These are phyloP conservation scores for Cercospora sp. DNA, from an alignment of 2,329 filamentous ascomycete species.

Conservation along the genomic window DNA sequence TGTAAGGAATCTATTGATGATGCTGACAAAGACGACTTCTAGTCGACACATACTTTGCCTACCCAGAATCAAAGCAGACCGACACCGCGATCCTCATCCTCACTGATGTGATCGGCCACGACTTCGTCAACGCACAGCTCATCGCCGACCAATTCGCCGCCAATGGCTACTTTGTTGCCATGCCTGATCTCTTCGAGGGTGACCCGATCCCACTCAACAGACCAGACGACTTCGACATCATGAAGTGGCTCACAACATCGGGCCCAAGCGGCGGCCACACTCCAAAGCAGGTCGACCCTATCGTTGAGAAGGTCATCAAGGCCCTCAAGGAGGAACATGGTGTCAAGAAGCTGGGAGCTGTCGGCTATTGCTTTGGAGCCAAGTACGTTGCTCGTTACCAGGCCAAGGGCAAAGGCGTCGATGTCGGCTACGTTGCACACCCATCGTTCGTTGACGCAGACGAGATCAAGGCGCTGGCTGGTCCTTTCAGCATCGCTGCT, in stretches of 20 bases:
- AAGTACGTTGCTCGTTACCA: constrained; percentile 65
- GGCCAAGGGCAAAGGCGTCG: constrained; percentile 55
- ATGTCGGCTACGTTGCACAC: constrained; percentile 73
- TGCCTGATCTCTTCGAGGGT: constrained; percentile 71
- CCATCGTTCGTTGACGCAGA: constrained; percentile 69
- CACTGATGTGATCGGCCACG: constrained; percentile 60
- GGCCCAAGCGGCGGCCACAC: constrained; percentile 43
- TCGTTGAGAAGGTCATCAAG: constrained; percentile 51
- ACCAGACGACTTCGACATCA: constrained; percentile 51
- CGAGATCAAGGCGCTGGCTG: constrained; percentile 59
- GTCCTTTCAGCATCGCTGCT: constrained; percentile 62
- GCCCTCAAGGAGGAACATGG: constrained; percentile 52
- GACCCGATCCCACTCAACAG: constrained; percentile 60
- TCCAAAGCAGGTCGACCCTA: constrained; percentile 52
- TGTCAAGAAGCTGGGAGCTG: constrained; percentile 49
- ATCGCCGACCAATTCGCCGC: constrained; percentile 74
- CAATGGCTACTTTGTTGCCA: constrained; percentile 68
- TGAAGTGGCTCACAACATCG: constrained; percentile 49
- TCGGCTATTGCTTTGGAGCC: constrained; percentile 52
- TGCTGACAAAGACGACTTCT: neutral
- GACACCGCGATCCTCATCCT: constrained; percentile 59
- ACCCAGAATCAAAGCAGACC: constrained; percentile 54
- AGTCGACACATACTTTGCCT: constrained; percentile 59
- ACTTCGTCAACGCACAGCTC: constrained; percentile 53
- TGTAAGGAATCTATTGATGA: neutral